These are phyloP conservation scores for Pleurotus tuoliensis DNA, from an alignment of 768 basidiomycete species.

Conservation along the genomic window DNA sequence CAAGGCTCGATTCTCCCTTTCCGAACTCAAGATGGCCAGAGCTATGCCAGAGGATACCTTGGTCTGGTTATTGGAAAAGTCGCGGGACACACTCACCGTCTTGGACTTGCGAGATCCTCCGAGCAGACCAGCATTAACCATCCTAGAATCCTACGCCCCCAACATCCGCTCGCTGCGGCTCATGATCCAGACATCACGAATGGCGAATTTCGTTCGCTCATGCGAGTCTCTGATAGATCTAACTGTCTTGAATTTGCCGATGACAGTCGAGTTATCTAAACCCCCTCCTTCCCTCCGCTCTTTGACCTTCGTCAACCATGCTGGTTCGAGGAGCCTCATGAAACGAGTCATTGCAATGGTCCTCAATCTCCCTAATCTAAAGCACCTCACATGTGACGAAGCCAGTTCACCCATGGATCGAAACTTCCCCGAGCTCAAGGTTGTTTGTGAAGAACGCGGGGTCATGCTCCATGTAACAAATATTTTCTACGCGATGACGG, in stretches of 20 bases:
- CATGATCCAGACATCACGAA: conserved; percentile 23
- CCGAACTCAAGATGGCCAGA: conserved; percentile 34
- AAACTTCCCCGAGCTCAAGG: conserved; percentile 20
- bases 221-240: conserved; percentile 36
- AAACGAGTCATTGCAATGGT: conserved; percentile 25
- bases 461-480: conserved; percentile 23
- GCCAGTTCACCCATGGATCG: conserved; percentile 12
- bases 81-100: conserved; percentile 28
- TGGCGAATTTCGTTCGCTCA: conserved; percentile 25
- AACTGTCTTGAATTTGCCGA: conserved; percentile 28
- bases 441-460: conserved; percentile 23
- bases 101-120: conserved; percentile 31
- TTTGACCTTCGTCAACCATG: conserved; percentile 28
- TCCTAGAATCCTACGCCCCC: conserved; percentile 23
- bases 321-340: conserved; percentile 16
- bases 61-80: conserved; percentile 33
- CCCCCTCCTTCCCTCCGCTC: conserved; percentile 34
- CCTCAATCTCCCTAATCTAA: conserved; percentile 26
- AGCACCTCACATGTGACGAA: conserved; percentile 30
- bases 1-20: conserved; percentile 18
- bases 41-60: conserved; percentile 23
- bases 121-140: conserved; percentile 15
- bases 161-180: conserved; percentile 37
- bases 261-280: conserved; percentile 22
- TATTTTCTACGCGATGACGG: conserved; percentile 26